Conservation (phyloP, 495 filamentous ascomycete genomes). For the Glarea lozoyensis region DNA sequence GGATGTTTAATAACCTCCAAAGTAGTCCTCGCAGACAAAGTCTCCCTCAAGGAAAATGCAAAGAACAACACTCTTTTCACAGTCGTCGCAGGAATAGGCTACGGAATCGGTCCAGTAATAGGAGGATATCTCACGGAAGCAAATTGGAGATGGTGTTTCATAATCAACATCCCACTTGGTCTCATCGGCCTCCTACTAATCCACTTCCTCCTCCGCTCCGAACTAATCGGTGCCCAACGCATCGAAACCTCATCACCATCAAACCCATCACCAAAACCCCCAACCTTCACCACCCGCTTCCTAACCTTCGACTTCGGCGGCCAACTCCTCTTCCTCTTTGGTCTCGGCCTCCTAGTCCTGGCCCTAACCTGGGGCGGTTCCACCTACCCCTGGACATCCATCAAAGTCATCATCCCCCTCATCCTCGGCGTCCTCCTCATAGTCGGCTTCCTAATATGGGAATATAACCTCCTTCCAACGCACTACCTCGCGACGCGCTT, state of each 20-base stretch:
- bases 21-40: conserved; percentile 47
- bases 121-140: conserved; percentile 33
- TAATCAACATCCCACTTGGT: conserved; percentile 44
- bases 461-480: conserved; percentile 45
- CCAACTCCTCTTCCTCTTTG: conserved; percentile 48
- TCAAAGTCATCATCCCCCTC: conserved; percentile 42
- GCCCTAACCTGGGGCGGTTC: conserved; percentile 51
- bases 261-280: conserved; percentile 1
- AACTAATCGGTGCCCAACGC: conserved; percentile 28
- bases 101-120: conserved; percentile 45
- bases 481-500: conserved; percentile 30
- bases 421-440: conserved; percentile 39
- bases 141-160: conserved; percentile 53
- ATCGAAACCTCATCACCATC: conserved; percentile 7
- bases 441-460: conserved; percentile 40
- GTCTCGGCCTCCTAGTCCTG: conserved; percentile 47
- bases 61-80: conserved; percentile 49
- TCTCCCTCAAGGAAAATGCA: conserved; percentile 46
- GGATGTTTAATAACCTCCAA: conserved; percentile 43
- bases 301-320: conserved; percentile 45
- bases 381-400: conserved; percentile 41
- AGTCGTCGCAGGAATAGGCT: conserved; percentile 39
- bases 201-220: conserved; percentile 30
- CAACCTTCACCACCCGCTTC: conserved; percentile 28
- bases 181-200: conserved; percentile 28